Base-by-base conservation (phyloP, 139 green algal genomes). In the Deuterostichococcus epilithicus region DNA sequence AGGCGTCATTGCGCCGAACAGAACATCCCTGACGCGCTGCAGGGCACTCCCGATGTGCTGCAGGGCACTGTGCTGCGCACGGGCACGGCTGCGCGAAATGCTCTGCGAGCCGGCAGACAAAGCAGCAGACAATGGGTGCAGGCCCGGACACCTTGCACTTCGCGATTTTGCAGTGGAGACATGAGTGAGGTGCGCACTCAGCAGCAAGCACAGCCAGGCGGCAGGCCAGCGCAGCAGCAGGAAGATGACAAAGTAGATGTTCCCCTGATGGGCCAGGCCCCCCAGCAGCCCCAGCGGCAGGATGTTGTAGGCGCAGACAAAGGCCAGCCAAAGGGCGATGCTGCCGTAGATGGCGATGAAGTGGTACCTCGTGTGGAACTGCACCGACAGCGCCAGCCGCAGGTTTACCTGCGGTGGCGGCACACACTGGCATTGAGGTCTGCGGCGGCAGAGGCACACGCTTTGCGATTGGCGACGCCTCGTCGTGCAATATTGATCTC, bases 321-420 rank as follows among this genome's bases (percentile, higher is more conserved):
- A 82, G 38, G 71, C 37, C 26, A 78, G 82, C 75, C 79, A 89
- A 5, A 85, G 30, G 18, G 28, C 44, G 36, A 91, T 84, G 74
- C 69, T 83, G 47, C 76, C 75, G 63, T 44, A 76, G 13, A 86
- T 74, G 60, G 44, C 70, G 15, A 84, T 28, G 74, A 81, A 78
- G 73, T 88, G 83, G 47, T 75, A 79, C 28, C 42, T 63, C 5
- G 82, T 92, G 35, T 82, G 80, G 70, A 80, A 87, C 72, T 73
- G 74, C 32, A 78, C 58, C 28, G 72, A 59, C 59, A 86, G 73
- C 5, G 80, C 44, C 42, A 92, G 80, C 60, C 83, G 76, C 37
- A 88, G 33, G 83, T 90, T 90, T n/a, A 92, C 79, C 70, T 74
- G 70, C 28, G 42, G 42, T 52, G 42, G 10, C 30, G 58, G 68